These are phyloP conservation scores for Nannochloris sp. DNA, from an alignment of 139 green algal species.

Conservation along the genomic window DNA sequence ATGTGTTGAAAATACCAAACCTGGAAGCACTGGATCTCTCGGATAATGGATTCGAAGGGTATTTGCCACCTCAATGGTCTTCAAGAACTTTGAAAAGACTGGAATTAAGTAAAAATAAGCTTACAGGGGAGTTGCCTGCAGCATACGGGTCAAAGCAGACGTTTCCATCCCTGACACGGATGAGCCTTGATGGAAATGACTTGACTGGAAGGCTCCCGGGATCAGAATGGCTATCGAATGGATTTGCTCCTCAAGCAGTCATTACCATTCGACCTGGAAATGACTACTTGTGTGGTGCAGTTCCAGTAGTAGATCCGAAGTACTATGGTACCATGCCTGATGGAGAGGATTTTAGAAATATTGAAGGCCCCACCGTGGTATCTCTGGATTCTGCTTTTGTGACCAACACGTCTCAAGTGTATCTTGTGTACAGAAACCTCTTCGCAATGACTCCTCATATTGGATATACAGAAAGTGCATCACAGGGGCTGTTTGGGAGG, in stretches of 20 bases:
- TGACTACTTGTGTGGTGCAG: conserved; percentile 1
- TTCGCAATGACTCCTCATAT: background rate
- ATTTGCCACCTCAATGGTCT: conserved; percentile 16
- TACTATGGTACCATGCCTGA: background rate
- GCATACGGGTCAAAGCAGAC: conserved; percentile 5
- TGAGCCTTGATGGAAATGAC: conserved; percentile 12
- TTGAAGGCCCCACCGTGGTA: background rate
- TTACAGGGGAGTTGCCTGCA: conserved; percentile 8
- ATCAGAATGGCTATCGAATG: background rate
- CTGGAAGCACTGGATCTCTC: background rate
- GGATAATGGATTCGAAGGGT: conserved; percentile 13
- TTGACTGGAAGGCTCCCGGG: conserved; percentile 4
- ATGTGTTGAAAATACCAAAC: background rate
- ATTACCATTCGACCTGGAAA: conserved; percentile 7
- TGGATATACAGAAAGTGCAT: too few relatives aligned
- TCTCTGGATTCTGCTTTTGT: conserved; percentile 1
- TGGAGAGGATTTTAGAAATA: background rate
- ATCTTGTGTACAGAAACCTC: conserved; percentile 13
- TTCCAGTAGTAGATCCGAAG: conserved; percentile 6
- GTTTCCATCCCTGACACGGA: conserved; percentile 4
- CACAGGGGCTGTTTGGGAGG: too few relatives aligned
- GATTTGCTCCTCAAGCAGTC: conserved; percentile 2
- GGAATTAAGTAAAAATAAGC: conserved; percentile 17
- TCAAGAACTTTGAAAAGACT: conserved; percentile 1
- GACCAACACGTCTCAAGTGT: background rate